These are phyloP conservation scores for Colletotrichum noveboracense DNA, from an alignment of 2,329 filamentous ascomycete genomes.

Conservation along the genomic window DNA sequence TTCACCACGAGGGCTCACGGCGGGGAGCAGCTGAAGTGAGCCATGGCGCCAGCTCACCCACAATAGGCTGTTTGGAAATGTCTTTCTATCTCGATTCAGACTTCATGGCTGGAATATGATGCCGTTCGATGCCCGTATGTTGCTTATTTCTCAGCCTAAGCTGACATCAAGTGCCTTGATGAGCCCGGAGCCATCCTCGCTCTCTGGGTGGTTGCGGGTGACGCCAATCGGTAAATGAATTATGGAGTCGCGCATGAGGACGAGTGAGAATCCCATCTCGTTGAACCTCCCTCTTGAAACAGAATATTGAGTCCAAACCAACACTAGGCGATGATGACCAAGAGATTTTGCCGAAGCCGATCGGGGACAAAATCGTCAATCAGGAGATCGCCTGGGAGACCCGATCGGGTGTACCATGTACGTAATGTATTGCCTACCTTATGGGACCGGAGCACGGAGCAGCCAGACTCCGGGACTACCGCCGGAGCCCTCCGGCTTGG, in stretches of 20 bases:
- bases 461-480: neutral
- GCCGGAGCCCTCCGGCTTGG: neutral
- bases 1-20: neutral
- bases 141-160: neutral
- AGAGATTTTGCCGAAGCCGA: neutral
- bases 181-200: neutral
- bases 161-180: neutral
- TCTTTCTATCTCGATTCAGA: neutral
- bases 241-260: neutral
- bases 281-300: neutral
- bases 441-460: neutral
- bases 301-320: neutral
- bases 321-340: neutral
- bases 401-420: neutral
- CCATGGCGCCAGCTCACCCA: neutral
- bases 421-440: neutral
- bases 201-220: neutral
- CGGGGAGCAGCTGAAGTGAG: neutral
- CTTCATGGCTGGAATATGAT: neutral
- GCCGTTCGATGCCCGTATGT: neutral
- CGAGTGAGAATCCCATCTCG: neutral
- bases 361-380: neutral
- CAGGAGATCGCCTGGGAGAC: neutral
- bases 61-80: neutral
- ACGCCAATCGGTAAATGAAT: neutral